Percentiles rank a stretch among this genome's conserved stretches.
phyloP scores from a whole-genome alignment of 1,139 yeast genomes.

The Taiozyma onychis region DNA sequence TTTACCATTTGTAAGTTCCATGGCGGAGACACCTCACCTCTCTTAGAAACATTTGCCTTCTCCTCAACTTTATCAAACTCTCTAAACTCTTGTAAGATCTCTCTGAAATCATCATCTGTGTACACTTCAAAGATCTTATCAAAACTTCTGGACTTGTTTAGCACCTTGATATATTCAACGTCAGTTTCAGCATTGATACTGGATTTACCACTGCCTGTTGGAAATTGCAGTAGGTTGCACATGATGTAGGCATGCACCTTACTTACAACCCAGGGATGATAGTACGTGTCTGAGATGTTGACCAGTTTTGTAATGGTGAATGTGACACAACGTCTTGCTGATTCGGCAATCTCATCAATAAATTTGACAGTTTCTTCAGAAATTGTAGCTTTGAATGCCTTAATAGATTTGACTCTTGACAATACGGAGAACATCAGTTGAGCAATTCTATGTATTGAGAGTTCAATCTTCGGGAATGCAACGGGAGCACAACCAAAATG shows the following conservation, averaged over 20 bases:
- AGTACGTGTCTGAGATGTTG: conserved; percentile 15
- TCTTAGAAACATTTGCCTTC: background rate
- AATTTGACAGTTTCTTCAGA: background rate
- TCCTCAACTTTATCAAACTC: conserved; percentile 7
- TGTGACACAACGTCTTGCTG: conserved; percentile 1
- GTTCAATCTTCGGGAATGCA: conserved; percentile 18
- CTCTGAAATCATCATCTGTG: conserved; percentile 7
- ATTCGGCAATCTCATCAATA: conserved; percentile 10
- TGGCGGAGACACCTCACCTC: background rate
- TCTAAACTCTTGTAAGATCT: conserved; percentile 5
- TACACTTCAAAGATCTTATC: conserved; percentile 17
- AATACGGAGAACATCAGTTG: conserved; percentile 13
- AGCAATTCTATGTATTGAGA: conserved; percentile 14
- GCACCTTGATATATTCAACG: conserved; percentile 6
- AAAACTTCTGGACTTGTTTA: conserved; percentile 6
- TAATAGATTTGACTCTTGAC: conserved; percentile 15
- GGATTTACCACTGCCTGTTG: conserved; percentile 7
- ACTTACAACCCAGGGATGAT: conserved; percentile 20
- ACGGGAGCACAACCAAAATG: conserved; percentile 17
- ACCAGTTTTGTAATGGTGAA: conserved; percentile 8
- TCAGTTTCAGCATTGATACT: conserved; percentile 3
- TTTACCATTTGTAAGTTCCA: conserved; percentile 5
- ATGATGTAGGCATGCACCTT: conserved; percentile 16
- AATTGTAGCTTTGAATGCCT: conserved; percentile 5
- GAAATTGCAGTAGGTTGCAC: conserved; percentile 8